Conservation (phyloP, 345 rosid species). For the Brassica nigra region DNA sequence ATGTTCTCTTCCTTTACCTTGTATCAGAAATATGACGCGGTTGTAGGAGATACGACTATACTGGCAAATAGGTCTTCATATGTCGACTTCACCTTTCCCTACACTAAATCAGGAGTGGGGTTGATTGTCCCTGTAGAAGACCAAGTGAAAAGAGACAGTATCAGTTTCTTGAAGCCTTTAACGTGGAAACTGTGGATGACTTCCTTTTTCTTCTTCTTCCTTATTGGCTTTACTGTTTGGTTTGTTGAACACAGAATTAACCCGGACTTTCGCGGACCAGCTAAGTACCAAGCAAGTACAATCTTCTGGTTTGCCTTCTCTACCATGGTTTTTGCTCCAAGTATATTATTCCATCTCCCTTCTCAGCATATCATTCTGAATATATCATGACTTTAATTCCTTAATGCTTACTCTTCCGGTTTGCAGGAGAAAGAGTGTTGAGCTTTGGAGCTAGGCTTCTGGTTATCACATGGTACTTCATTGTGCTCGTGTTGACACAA, state of each 20-base stretch:
- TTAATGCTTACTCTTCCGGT: not conserved
- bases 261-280: conserved; percentile 48
- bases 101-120: not conserved
- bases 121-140: not conserved
- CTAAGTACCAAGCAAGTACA: conserved; percentile 49
- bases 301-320: conserved; percentile 81
- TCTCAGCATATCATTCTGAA: not conserved
- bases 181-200: conserved; percentile 56
- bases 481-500: conserved; percentile 64
- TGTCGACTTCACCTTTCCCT: not conserved
- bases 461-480: conserved; percentile 65
- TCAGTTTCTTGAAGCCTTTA: conserved; percentile 68
- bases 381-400: not conserved
- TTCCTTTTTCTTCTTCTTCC: not conserved
- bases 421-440: conserved; percentile 60
- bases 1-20: not conserved
- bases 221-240: conserved; percentile 5
- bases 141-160: conserved; percentile 27
- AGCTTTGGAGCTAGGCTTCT: conserved; percentile 56
- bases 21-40: not conserved
- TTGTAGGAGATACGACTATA: not conserved
- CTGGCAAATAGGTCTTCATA: not conserved
- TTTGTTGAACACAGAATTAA: conserved; percentile 33
- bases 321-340: conserved; percentile 59
- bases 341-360: not conserved